Percentiles rank a stretch among this genome's conserved stretches.
phyloP scores from a whole-genome alignment of 371 early-diverging fungal species.

The Rhizopus microsporus region DNA sequence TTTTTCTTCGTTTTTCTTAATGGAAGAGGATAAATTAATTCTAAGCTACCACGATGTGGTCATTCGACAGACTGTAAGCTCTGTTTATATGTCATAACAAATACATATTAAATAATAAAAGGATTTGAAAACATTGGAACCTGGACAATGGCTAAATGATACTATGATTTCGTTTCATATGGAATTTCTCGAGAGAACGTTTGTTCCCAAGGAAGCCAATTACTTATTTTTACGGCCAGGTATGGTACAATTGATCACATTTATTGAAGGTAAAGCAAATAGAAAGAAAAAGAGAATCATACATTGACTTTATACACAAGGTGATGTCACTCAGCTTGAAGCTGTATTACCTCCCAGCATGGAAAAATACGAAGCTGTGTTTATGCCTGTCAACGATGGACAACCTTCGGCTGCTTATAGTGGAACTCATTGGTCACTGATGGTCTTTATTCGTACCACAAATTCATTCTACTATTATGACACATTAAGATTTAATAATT shows the following conservation, averaged over 20 bases:
- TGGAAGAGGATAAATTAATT: conserved; percentile 19
- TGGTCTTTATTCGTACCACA: conserved; percentile 37
- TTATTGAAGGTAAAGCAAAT: conserved; percentile 32
- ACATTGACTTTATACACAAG: neutral
- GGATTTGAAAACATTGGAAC: conserved; percentile 50
- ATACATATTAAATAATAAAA: neutral
- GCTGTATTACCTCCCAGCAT: conserved; percentile 39
- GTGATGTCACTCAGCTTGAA: conserved; percentile 30
- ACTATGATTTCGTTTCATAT: conserved; percentile 57
- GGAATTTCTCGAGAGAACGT: conserved; percentile 49
- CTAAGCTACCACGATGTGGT: conserved; percentile 47
- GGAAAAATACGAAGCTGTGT: conserved; percentile 30
- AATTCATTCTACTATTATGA: conserved; percentile 52
- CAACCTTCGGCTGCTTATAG: conserved; percentile 36
- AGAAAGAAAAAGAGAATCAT: neutral
- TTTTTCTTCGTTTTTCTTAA: conserved; percentile 6
- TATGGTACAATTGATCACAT: conserved; percentile 39
- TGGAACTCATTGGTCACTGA: conserved; percentile 55
- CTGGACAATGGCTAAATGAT: conserved; percentile 60
- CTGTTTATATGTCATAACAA: neutral
- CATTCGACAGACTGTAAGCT: conserved; percentile 34
- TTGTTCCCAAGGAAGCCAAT: conserved; percentile 25
- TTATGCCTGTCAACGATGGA: conserved; percentile 54
- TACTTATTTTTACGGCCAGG: conserved; percentile 42
- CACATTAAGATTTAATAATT: conserved; percentile 37